Evolutionary conservation across 1,284 basidiomycete species (phyloP).

Genomic region (Cryptococcus hybrid): DNA sequence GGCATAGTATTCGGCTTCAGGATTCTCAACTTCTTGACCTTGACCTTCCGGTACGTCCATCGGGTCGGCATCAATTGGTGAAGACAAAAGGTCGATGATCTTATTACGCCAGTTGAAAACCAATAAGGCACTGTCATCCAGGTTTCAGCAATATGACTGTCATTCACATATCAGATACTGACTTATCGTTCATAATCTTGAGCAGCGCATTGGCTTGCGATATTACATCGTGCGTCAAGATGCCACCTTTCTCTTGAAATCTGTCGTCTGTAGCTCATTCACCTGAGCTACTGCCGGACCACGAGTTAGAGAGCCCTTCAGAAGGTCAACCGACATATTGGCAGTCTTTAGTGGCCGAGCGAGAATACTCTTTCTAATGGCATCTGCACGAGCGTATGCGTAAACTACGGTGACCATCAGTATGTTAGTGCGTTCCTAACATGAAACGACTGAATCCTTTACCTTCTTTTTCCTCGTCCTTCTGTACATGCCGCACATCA

Average conservation of each 20-base stretch:
- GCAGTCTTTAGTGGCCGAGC: constrained; percentile 27
- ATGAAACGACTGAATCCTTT: neutral
- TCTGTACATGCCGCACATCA: constrained; percentile 35
- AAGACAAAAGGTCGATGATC: constrained; percentile 32
- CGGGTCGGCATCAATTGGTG: constrained; percentile 33
- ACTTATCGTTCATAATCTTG: constrained; percentile 45
- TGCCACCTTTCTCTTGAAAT: constrained; percentile 21
- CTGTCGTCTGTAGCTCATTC: constrained; percentile 23
- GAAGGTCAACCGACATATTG: constrained; percentile 18
- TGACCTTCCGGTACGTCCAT: constrained; percentile 16
- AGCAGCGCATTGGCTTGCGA: constrained; percentile 31
- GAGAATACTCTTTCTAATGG: constrained; percentile 39
- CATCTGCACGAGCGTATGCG: constrained; percentile 35
- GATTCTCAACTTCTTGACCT: constrained; percentile 30
- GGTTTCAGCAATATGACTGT: neutral
- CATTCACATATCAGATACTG: constrained; percentile 5
- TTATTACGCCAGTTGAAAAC: constrained; percentile 42
- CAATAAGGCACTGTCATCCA: constrained; percentile 29
- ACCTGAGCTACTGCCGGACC: constrained; percentile 13
- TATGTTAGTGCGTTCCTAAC: neutral
- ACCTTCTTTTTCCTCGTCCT: constrained; percentile 29
- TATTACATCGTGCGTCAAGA: constrained; percentile 22
- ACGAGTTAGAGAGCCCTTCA: constrained; percentile 13
- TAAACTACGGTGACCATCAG: constrained; percentile 15
- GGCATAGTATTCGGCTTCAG: constrained; percentile 46